Conservation (phyloP, 1,284 basidiomycete species). For the Marasmius sp. region DNA sequence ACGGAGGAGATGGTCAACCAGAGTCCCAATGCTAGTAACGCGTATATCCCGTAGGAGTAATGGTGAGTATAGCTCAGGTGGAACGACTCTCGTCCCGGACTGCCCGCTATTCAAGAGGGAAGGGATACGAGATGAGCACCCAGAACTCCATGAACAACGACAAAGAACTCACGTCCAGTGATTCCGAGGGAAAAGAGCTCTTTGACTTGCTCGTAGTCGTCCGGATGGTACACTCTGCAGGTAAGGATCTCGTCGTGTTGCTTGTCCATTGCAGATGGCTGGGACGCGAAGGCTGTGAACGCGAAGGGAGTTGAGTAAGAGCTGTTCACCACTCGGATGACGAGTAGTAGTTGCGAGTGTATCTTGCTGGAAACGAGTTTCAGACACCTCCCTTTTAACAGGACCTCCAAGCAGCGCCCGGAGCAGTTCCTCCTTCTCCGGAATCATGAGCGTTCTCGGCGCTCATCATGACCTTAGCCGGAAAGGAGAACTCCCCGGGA, state of each 20-base stretch:
- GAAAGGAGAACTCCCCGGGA: not conserved
- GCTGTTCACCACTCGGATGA: not conserved
- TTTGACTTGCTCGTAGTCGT: not conserved
- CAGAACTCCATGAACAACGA: not conserved
- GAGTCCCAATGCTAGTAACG: not conserved
- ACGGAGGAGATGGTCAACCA: not conserved
- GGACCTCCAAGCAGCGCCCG: not conserved
- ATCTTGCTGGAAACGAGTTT: not conserved
- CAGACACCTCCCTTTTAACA: not conserved
- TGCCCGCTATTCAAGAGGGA: not conserved
- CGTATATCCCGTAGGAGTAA: not conserved
- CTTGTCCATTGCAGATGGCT: not conserved
- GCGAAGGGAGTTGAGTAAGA: not conserved
- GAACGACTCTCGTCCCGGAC: not conserved
- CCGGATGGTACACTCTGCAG: not conserved
- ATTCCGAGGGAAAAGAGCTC: not conserved
- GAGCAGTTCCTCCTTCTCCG: not conserved
- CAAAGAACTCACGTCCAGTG: not conserved
- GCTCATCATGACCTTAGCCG: not conserved
- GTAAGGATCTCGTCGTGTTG: not conserved
- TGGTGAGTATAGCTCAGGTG: not conserved
- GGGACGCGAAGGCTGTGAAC: not conserved
- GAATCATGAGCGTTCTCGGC: not conserved
- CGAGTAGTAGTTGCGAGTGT: not conserved
- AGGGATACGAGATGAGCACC: not conserved